Evolutionary conservation across 768 basidiomycete species (phyloP).

Genomic region (Amanita inopinata): DNA sequence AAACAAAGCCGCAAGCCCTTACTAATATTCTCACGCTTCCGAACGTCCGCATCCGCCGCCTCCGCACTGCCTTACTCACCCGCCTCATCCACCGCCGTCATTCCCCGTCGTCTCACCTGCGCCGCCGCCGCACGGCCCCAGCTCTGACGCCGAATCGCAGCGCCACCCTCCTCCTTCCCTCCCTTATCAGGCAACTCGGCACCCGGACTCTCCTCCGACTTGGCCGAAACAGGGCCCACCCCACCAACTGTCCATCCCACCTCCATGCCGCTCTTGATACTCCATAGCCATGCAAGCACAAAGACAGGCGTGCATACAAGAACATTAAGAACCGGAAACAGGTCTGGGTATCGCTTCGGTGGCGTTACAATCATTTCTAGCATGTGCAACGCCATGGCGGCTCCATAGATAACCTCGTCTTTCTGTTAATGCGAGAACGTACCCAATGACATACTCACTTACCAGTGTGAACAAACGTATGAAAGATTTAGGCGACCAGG

Average conservation of each 20-base stretch:
- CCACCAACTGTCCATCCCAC: constrained; percentile 74
- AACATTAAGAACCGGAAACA: constrained; percentile 81
- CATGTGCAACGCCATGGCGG: constrained; percentile 47
- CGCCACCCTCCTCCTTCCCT: constrained; percentile 8
- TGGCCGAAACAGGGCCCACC: constrained; percentile 18
- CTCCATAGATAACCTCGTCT: constrained; percentile 41
- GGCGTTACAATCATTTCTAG: constrained; percentile 53
- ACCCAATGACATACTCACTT: constrained; percentile 13
- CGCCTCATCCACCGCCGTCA: too few species aligned
- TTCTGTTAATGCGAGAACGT: constrained; percentile 15
- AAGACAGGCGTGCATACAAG: constrained; percentile 77
- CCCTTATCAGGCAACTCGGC: neutral
- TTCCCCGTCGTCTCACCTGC: neutral
- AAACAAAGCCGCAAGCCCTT: neutral
- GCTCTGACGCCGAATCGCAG: constrained; percentile 18
- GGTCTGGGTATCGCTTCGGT: constrained; percentile 73
- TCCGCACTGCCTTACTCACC: too few species aligned
- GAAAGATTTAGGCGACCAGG: constrained; percentile 33
- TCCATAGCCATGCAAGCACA: constrained; percentile 80
- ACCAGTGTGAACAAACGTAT: constrained; percentile 48
- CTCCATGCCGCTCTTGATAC: constrained; percentile 71
- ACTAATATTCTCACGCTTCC: constrained; percentile 2
- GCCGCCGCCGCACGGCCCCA: constrained; percentile 15
- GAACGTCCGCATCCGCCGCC: neutral
- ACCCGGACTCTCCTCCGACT: neutral